Evolutionary conservation across 148 eudicot genomes (phyloP).

Genomic region (Euryodendron excelsum): DNA sequence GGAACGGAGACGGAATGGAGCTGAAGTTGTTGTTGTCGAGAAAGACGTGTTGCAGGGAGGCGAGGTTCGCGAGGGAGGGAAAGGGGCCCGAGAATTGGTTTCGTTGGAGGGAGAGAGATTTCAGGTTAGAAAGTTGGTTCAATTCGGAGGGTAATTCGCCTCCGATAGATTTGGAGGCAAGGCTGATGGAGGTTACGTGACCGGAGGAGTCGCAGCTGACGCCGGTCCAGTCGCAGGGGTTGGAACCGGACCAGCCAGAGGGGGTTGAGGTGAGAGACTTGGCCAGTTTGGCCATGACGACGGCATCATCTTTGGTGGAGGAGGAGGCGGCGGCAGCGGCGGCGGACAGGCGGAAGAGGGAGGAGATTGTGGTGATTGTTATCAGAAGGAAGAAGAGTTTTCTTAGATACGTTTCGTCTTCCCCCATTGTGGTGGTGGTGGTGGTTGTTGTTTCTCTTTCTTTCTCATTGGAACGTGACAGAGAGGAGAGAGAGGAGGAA

Average conservation of each 20-base stretch:
- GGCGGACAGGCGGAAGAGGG: conserved; percentile 10
- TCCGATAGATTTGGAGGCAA: conserved; percentile 29
- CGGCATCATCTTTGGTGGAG: conserved; percentile 36
- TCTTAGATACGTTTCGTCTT: background rate
- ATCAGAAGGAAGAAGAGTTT: background rate
- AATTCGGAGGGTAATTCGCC: conserved; percentile 53
- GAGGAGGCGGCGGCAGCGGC: conserved; percentile 2
- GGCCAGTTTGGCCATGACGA: conserved; percentile 41
- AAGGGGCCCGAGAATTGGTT: conserved; percentile 52
- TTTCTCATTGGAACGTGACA: background rate
- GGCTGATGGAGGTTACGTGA: conserved; percentile 36
- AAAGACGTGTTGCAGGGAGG: conserved; percentile 31
- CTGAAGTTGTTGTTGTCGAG: conserved; percentile 47
- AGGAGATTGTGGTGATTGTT: conserved; percentile 12
- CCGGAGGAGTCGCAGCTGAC: conserved; percentile 42
- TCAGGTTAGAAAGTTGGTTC: conserved; percentile 37
- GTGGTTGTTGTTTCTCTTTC: background rate
- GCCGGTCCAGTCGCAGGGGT: conserved; percentile 55
- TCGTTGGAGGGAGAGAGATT: conserved; percentile 45
- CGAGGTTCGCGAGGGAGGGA: conserved; percentile 50
- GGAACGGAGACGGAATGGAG: conserved; percentile 28
- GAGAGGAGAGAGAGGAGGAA: background rate
- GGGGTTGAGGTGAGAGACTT: conserved; percentile 40
- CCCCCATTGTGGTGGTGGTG: background rate
- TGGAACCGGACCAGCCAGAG: conserved; percentile 39